Base-by-base conservation (phyloP, 2,329 filamentous ascomycete genomes). In the Lojkania enalia region DNA sequence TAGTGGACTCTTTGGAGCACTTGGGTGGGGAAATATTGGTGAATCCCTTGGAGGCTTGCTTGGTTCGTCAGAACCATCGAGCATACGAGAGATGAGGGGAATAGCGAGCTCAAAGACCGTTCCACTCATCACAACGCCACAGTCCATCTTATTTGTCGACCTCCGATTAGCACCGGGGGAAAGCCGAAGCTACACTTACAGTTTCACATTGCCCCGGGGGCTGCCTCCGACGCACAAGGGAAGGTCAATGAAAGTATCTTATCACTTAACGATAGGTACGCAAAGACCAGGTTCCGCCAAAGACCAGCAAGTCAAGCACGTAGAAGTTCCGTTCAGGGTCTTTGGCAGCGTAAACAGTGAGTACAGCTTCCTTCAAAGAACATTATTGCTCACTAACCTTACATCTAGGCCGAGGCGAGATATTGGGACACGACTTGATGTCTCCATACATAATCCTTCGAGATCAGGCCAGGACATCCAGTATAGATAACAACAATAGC, bases 131-230 rank as follows among this genome's bases (percentile, higher is more conserved):
- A 94, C 89, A 13, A 97, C 92, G 4, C 91, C 92, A 1, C 94
- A 97, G 71, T 96, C 90, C 2, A 89, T 99, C 49, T 74, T 99
- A 11, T 99, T 99, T 67, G 94, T 99, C 41, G 91, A 99, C 68
- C 75, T 99, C 44, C 84, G 87, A 58, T 79, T 99, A 16, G 85
- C 81, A 5, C 91, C 94, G 0, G 94, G 92, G 1, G 90, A 99
- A 71, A 95, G 90, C 68, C 86, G 83, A 57, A 87, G 85, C 36
- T 99, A 87, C 61, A 88, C 87, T 38, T 99, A 96, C 67, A 81
- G 83, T 1, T 96, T 96, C 67, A 86, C 81, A 33, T 74, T 99
- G 42, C 94, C 94, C 0, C 85, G 84, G 61, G 92, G 92, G 0
- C 73, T 99, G n/a, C 94, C 94, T 16, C 92, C 94, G 5, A 90